Evolutionary conservation across 164 flowering plant species (phyloP).

Genomic region (Sextonia rubra): DNA sequence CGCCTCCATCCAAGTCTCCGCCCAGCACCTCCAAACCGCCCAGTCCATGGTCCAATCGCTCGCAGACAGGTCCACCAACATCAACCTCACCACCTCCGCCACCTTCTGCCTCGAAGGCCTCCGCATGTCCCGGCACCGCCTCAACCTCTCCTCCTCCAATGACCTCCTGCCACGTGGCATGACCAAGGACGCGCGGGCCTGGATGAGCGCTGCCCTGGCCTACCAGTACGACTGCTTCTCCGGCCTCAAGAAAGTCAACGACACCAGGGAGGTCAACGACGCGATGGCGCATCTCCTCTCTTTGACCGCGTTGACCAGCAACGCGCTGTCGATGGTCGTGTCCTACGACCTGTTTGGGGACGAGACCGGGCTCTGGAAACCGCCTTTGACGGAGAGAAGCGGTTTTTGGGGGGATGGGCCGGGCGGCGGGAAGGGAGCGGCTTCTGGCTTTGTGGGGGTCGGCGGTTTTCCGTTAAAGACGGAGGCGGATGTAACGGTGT

Average conservation of each 20-base stretch:
- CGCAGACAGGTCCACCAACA: constrained; percentile 25
- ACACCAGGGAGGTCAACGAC: constrained; percentile 33
- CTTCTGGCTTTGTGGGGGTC: constrained; percentile 22
- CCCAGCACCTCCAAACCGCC: constrained; percentile 44
- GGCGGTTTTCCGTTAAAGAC: not conserved
- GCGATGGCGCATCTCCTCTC: constrained; percentile 52
- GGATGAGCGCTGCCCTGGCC: constrained; percentile 56
- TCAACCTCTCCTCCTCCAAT: constrained; percentile 13
- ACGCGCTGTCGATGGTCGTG: constrained; percentile 57
- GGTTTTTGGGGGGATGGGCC: constrained; percentile 9
- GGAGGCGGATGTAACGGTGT: constrained; percentile 55
- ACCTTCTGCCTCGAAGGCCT: constrained; percentile 49
- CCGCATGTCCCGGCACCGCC: constrained; percentile 36
- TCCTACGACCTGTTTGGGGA: constrained; percentile 50
- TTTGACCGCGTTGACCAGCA: constrained; percentile 35
- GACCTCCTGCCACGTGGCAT: constrained; percentile 29
- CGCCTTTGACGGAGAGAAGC: constrained; percentile 64
- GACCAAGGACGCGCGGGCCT: constrained; percentile 63
- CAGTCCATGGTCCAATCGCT: constrained; percentile 35
- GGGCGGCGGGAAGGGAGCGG: constrained; percentile 49
- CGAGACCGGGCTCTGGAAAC: constrained; percentile 47
- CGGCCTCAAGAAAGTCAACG: constrained; percentile 58
- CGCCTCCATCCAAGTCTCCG: constrained; percentile 39
- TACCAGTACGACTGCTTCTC: constrained; percentile 72
- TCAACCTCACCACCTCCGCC: constrained; percentile 56